These are phyloP conservation scores for Penicillium sp. DNA, from an alignment of 2,329 filamentous ascomycete genomes.

Conservation along the genomic window DNA sequence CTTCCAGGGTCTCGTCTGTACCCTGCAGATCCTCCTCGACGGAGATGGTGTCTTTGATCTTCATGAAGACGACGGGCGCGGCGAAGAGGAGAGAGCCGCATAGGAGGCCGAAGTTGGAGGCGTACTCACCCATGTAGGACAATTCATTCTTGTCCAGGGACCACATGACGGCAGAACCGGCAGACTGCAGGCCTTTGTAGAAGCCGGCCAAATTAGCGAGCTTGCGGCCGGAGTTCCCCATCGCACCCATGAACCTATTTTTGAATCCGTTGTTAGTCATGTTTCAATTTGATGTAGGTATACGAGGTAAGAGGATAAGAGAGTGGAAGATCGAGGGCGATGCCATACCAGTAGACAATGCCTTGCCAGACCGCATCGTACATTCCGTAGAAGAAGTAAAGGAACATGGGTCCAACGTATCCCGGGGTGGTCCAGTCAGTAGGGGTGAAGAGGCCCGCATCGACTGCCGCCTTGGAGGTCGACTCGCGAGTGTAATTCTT, in stretches of 20 bases:
- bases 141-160: conserved; percentile 65
- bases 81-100: conserved; percentile 69
- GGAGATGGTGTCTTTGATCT: conserved; percentile 74
- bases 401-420: conserved; percentile 78
- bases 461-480: conserved; percentile 16
- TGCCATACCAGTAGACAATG: conserved; percentile 76
- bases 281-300: background rate
- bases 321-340: conserved; percentile 2
- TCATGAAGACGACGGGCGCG: conserved; percentile 73
- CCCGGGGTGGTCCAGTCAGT: conserved; percentile 69
- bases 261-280: background rate
- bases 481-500: conserved; percentile 57
- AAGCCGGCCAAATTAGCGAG: conserved; percentile 87
- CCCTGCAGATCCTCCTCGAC: conserved; percentile 80
- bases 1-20: conserved; percentile 76
- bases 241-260: conserved; percentile 78
- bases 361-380: conserved; percentile 90
- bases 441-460: conserved; percentile 9
- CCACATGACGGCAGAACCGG: conserved; percentile 67
- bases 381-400: conserved; percentile 88
- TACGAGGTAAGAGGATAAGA: background rate
- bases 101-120: conserved; percentile 73
- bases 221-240: conserved; percentile 89
- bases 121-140: conserved; percentile 72
- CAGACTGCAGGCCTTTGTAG: conserved; percentile 86